A percentile compares a stretch with the other conserved stretches of the same genome.
Evolutionary conservation across 148 eudicot species (phyloP).

Genomic region (Vaccinium darrowii): DNA sequence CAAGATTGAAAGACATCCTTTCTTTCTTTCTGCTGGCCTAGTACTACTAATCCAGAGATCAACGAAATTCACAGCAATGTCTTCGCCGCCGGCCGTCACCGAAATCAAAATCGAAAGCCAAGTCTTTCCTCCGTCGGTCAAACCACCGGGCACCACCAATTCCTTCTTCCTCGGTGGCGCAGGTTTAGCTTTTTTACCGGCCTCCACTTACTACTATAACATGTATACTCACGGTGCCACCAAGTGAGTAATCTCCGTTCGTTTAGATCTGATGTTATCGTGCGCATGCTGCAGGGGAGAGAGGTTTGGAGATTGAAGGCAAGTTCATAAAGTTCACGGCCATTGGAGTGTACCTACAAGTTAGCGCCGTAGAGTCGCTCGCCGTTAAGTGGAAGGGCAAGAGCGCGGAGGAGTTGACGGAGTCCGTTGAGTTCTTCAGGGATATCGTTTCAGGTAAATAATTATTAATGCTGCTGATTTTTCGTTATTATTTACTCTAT

Average conservation of each 20-base stretch:
- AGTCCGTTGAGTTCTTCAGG: conserved; percentile 62
- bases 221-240: too few species aligned
- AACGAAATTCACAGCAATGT: conserved; percentile 14
- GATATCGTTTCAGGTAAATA: conserved; percentile 62
- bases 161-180: conserved; percentile 77
- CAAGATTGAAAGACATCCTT: too few species aligned
- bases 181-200: conserved; percentile 27
- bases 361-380: conserved; percentile 44
- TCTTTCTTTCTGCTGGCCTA: too few species aligned
- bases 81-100: conserved; percentile 26
- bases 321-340: conserved; percentile 62
- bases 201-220: too few species aligned
- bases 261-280: neutral
- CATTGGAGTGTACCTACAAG: conserved; percentile 68
- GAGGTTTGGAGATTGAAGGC: conserved; percentile 65
- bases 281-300: conserved; percentile 48
- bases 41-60: neutral
- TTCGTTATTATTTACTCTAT: neutral
- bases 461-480: neutral
- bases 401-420: conserved; percentile 41
- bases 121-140: conserved; percentile 56
- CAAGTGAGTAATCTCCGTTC: neutral
- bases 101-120: conserved; percentile 44
- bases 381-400: conserved; percentile 81
- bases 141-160: conserved; percentile 56